phyloP scores from a whole-genome alignment of 345 rosid genomes.

The Pistacia atlantica region DNA sequence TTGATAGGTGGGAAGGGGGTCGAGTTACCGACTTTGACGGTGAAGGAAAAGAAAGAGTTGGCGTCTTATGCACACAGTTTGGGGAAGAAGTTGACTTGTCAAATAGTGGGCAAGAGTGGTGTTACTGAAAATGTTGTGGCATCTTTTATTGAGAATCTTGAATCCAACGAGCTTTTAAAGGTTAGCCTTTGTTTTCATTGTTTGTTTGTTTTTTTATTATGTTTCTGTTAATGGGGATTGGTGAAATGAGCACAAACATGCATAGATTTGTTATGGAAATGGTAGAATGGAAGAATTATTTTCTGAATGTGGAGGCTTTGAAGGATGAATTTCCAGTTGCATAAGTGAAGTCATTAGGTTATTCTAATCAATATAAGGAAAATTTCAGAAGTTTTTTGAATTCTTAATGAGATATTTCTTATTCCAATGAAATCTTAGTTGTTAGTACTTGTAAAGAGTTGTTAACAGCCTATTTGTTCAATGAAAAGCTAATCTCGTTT shows the following conservation, averaged over 20 bases:
- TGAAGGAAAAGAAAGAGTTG: conserved; percentile 46
- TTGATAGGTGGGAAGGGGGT: not conserved
- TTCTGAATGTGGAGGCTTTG: not conserved
- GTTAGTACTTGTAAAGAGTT: not conserved
- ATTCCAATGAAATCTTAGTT: not conserved
- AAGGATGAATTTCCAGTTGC: not conserved
- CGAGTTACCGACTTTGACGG: conserved; percentile 35
- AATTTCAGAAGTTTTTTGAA: not conserved
- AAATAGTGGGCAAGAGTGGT: conserved; percentile 42
- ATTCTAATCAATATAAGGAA: not conserved
- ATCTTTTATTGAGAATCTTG: conserved; percentile 40
- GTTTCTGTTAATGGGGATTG: not conserved
- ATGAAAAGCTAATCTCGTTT: not conserved
- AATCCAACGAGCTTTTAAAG: conserved; percentile 46
- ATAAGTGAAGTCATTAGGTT: not conserved
- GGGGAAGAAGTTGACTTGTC: conserved; percentile 39
- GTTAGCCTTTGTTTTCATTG: conserved; percentile 1
- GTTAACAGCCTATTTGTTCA: not conserved
- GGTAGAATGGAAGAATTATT: not conserved
- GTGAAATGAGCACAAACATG: not conserved
- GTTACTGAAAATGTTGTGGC: conserved; percentile 32
- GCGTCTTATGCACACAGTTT: conserved; percentile 41
- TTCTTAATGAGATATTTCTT: not conserved
- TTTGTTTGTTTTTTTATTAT: not conserved
- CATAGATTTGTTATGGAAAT: not conserved